phyloP scores from a whole-genome alignment of 257 asterid genomes.

The Capsicum rhomboideum region DNA sequence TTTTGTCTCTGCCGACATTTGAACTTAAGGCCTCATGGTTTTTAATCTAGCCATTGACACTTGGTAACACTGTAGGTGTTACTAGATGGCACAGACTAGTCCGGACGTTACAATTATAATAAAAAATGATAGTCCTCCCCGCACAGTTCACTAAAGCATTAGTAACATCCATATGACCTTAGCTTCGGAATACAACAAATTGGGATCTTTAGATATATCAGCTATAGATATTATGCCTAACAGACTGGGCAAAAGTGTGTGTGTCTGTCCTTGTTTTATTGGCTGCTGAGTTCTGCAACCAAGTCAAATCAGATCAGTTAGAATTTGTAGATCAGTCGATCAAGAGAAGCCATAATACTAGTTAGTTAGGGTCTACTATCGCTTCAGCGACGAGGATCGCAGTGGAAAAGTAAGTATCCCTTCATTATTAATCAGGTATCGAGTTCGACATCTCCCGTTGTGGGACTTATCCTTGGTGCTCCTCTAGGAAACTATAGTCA shows the following conservation, averaged over 20 bases:
- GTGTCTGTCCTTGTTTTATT: not conserved
- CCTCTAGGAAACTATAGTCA: not conserved
- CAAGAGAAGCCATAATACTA: no score
- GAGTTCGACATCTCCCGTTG: no score
- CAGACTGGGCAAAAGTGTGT: not conserved
- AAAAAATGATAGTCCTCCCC: not conserved
- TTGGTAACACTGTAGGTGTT: not conserved
- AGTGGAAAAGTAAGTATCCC: no score
- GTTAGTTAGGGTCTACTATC: no score
- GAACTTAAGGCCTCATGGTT: no score
- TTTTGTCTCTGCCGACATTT: not conserved
- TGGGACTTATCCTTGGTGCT: not conserved
- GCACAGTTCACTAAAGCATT: not conserved
- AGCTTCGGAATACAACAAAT: not conserved
- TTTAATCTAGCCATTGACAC: not conserved
- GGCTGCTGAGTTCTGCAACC: not conserved
- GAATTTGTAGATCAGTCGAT: no score
- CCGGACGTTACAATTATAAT: no score
- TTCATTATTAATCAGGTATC: no score
- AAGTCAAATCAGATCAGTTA: no score
- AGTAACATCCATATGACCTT: not conserved
- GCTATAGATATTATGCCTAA: not conserved
- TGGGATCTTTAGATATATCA: not conserved
- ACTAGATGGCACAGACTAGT: not conserved
- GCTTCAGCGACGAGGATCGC: no score